Percentiles rank a stretch among this genome's conserved stretches.
Evolutionary conservation across 1,284 basidiomycete species (phyloP).

Genomic region (Acaromyces ingoldii): DNA sequence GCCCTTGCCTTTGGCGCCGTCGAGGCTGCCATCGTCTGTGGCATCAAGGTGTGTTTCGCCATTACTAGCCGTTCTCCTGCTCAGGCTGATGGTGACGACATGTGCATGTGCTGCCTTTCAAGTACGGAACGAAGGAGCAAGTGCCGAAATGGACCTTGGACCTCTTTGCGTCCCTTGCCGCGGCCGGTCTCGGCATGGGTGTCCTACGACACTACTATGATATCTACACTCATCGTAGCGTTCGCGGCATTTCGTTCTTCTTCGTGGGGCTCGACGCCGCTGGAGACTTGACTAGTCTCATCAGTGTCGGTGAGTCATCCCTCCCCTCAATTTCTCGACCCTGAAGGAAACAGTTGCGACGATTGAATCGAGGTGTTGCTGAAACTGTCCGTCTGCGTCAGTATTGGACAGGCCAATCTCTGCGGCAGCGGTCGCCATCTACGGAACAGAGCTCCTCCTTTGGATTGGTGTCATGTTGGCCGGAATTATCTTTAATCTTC

Average conservation of each 20-base stretch:
- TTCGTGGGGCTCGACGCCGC: slow-evolving; percentile 28
- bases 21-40: slow-evolving; percentile 1
- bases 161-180: slow-evolving; percentile 21
- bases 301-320: slow-evolving; percentile 18
- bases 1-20: slow-evolving; percentile 3
- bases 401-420: background rate
- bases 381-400: too few species aligned
- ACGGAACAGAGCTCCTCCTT: slow-evolving; percentile 11
- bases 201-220: slow-evolving; percentile 29
- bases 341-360: too few species aligned
- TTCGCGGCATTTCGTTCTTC: slow-evolving; percentile 20
- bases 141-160: background rate
- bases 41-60: slow-evolving; percentile 3
- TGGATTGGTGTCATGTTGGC: slow-evolving; percentile 14
- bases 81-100: background rate
- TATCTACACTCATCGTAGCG: slow-evolving; percentile 19
- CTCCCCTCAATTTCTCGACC: too few species aligned
- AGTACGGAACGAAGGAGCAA: background rate
- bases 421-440: slow-evolving; percentile 7
- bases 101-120: background rate
- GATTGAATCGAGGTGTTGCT: too few species aligned
- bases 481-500: slow-evolving; percentile 1
- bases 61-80: too few species aligned
- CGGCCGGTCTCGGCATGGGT: slow-evolving; percentile 16
- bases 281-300: slow-evolving; percentile 20